Evolutionary conservation across 2,329 filamentous ascomycete species (phyloP).

Genomic region (Camillea tinctor): DNA sequence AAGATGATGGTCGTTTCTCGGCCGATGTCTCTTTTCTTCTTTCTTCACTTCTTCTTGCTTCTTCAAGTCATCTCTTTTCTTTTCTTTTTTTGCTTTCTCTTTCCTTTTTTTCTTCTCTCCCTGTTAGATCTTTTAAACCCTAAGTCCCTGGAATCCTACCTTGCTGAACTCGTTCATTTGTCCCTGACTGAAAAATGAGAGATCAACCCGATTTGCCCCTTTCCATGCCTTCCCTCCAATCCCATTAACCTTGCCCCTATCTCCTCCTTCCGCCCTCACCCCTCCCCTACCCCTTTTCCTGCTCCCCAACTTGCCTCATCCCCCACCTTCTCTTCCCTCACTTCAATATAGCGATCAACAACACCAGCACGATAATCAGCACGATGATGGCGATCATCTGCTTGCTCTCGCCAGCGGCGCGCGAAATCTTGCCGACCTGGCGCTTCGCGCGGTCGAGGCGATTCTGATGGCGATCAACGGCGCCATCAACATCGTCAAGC

Average conservation of each 20-base stretch:
- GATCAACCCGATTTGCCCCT: too few relatives aligned
- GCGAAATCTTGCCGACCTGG: constrained; percentile 68
- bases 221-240: too few relatives aligned
- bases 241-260: too few relatives aligned
- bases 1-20: neutral
- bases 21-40: neutral
- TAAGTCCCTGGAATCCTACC: too few relatives aligned
- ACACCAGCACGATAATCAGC: constrained; percentile 76
- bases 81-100: neutral
- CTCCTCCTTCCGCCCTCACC: too few relatives aligned
- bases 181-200: too few relatives aligned
- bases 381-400: constrained; percentile 80
- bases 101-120: neutral
- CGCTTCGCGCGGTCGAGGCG: constrained; percentile 74
- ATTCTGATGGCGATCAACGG: constrained; percentile 76
- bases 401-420: constrained; percentile 79
- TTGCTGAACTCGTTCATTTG: too few relatives aligned
- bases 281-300: too few relatives aligned
- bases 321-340: constrained; percentile 36
- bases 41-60: neutral
- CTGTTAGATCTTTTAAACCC: too few relatives aligned
- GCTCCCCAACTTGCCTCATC: neutral
- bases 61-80: neutral
- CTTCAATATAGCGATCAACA: constrained; percentile 81
- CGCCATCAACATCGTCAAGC: constrained; percentile 83